Evolutionary conservation across 768 basidiomycete species (phyloP).

Genomic region (Tulasnella sp.): DNA sequence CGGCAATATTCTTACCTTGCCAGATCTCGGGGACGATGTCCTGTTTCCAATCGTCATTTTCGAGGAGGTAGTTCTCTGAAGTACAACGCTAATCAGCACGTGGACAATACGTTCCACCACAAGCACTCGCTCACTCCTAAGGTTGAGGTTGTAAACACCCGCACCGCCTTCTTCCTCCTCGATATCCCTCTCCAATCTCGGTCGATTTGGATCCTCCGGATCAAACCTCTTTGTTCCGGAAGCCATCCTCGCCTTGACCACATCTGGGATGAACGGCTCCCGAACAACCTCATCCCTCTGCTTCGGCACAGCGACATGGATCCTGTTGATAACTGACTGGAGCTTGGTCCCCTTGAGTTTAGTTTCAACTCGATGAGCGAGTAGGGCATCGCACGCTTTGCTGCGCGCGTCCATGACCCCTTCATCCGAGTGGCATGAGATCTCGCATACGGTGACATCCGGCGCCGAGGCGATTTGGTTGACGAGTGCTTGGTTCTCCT

Average conservation of each 20-base stretch:
- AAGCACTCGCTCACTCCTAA: slow-evolving; percentile 56
- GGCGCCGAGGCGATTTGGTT: slow-evolving; percentile 75
- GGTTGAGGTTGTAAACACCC: slow-evolving; percentile 83
- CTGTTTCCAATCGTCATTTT: slow-evolving; percentile 87
- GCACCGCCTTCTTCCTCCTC: slow-evolving; percentile 83
- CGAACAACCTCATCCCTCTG: slow-evolving; percentile 83
- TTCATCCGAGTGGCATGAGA: slow-evolving; percentile 93
- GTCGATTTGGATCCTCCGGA: slow-evolving; percentile 72
- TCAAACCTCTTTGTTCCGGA: slow-evolving; percentile 65
- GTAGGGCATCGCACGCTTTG: slow-evolving; percentile 86
- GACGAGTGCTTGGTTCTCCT: slow-evolving; percentile 67
- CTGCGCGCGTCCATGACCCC: slow-evolving; percentile 97
- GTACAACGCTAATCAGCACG: slow-evolving; percentile 8
- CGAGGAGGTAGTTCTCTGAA: slow-evolving; percentile 81
- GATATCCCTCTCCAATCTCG: slow-evolving; percentile 62
- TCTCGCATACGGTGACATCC: slow-evolving; percentile 64
- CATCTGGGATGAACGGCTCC: slow-evolving; percentile 81
- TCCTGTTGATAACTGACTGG: slow-evolving; percentile 85
- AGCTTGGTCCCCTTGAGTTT: slow-evolving; percentile 93
- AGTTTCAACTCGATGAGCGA: slow-evolving; percentile 86
- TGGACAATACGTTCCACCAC: not conserved
- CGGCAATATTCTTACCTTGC: slow-evolving; percentile 97
- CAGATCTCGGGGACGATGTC: slow-evolving; percentile 98
- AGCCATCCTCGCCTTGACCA: slow-evolving; percentile 37
- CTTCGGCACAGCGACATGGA: slow-evolving; percentile 89